phyloP scores from a whole-genome alignment of 2,329 filamentous ascomycete species.

The Apiospora kogelbergensis region DNA sequence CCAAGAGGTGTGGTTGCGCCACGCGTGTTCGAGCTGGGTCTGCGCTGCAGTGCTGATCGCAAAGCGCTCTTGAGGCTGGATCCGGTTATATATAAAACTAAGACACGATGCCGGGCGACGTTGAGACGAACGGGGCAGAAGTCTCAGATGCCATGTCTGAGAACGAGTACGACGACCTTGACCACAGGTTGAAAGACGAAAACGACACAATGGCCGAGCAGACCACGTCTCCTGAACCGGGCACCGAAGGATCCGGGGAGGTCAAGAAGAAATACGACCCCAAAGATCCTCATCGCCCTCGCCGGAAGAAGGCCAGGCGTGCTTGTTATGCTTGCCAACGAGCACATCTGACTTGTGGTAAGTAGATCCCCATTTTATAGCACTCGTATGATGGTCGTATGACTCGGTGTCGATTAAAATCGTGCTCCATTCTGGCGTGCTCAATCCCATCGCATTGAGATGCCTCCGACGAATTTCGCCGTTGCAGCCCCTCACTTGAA shows the following conservation, averaged over 20 bases:
- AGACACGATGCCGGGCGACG: constrained; percentile 56
- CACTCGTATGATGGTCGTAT: constrained; percentile 12
- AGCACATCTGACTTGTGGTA: constrained; percentile 97
- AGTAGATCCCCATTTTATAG: constrained; percentile 41
- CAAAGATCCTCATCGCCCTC: constrained; percentile 86
- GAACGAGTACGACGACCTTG: constrained; percentile 52
- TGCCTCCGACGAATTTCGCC: constrained; percentile 3
- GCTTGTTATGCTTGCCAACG: constrained; percentile 97
- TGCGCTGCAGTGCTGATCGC: constrained; percentile 21
- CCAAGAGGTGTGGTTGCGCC: constrained; percentile 31
- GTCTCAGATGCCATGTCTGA: constrained; percentile 61
- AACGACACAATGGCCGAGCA: constrained; percentile 55
- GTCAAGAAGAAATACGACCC: constrained; percentile 71
- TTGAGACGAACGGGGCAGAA: constrained; percentile 53
- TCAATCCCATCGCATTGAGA: background rate
- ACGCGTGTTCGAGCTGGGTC: constrained; percentile 23
- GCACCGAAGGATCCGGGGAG: constrained; percentile 47
- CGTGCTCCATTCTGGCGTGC: background rate
- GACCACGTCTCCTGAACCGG: constrained; percentile 40
- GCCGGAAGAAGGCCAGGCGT: constrained; percentile 92
- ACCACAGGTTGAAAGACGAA: constrained; percentile 42
- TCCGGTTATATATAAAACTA: constrained; percentile 48
- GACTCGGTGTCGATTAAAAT: background rate
- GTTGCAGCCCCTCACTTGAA: background rate
- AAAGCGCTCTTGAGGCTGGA: constrained; percentile 19